Evolutionary conservation across 176 grass and related monocot species (phyloP).

Genomic region (Oryza officinalis): DNA sequence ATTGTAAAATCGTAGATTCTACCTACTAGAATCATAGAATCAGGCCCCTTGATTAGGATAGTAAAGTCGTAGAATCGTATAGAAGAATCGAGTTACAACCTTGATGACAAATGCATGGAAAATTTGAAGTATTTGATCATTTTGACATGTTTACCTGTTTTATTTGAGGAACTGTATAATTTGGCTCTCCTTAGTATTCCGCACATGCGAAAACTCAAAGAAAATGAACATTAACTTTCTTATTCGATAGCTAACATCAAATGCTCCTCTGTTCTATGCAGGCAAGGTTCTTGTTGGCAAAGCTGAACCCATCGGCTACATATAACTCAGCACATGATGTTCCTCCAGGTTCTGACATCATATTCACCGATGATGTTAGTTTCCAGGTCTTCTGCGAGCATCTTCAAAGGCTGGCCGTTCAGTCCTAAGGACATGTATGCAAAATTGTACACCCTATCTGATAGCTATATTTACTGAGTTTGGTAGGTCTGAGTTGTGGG

Average conservation of each 20-base stretch:
- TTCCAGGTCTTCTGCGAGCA: constrained; percentile 98
- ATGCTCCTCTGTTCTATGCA: constrained; percentile 33
- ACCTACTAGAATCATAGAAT: no score
- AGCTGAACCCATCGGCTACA: constrained; percentile 92
- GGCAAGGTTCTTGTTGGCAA: constrained; percentile 97
- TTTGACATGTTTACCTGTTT: background rate
- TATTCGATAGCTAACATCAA: background rate
- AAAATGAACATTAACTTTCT: background rate
- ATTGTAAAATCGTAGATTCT: no score
- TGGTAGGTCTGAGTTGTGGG: constrained; percentile 25
- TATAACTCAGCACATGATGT: constrained; percentile 85
- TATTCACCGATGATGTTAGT: constrained; percentile 97
- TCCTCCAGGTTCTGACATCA: constrained; percentile 89
- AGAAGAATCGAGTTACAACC: no score
- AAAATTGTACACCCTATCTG: constrained; percentile 36
- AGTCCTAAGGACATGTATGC: constrained; percentile 64
- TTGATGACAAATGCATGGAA: background rate
- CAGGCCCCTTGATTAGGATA: no score
- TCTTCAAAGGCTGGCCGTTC: constrained; percentile 92
- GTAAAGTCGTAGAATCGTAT: no score
- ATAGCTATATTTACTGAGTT: constrained; percentile 39
- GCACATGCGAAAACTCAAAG: background rate
- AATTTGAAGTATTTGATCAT: background rate
- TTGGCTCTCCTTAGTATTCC: background rate
- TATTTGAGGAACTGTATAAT: background rate